Evolutionary conservation across 73 alveolate species (phyloP).

Genomic region (Tetrahymena elliotti): DNA sequence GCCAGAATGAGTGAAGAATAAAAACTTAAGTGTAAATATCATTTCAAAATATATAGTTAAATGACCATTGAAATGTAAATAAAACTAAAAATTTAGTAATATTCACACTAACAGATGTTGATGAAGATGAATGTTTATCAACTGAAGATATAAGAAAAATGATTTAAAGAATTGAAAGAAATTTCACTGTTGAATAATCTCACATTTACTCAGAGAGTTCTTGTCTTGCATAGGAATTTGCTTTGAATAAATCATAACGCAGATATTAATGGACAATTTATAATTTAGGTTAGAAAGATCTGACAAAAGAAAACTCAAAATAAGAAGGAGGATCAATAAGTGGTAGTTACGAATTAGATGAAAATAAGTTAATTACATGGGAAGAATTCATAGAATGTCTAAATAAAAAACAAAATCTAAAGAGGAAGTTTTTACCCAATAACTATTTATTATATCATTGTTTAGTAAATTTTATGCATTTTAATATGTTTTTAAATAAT

Average conservation of each 20-base stretch:
- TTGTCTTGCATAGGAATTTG: conserved; percentile 17
- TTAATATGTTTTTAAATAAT: background rate
- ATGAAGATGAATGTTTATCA: conserved; percentile 46
- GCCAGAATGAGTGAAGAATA: conserved; percentile 29
- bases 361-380: conserved; percentile 15
- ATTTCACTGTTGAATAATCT: conserved; percentile 22
- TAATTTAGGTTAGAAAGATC: conserved; percentile 1
- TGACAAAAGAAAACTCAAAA: background rate
- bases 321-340: conserved; percentile 19
- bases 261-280: conserved; percentile 31
- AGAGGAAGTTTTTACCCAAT: background rate
- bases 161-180: conserved; percentile 42
- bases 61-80: background rate
- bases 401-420: background rate
- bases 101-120: conserved; percentile 38
- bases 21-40: background rate
- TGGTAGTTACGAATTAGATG: conserved; percentile 21
- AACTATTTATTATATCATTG: background rate
- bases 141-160: conserved; percentile 28
- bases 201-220: conserved; percentile 11
- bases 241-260: conserved; percentile 28
- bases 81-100: background rate
- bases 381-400: background rate
- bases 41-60: background rate
- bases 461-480: background rate